phyloP scores from a whole-genome alignment of 768 basidiomycete genomes.

The Kwoniella mangroviensis region DNA sequence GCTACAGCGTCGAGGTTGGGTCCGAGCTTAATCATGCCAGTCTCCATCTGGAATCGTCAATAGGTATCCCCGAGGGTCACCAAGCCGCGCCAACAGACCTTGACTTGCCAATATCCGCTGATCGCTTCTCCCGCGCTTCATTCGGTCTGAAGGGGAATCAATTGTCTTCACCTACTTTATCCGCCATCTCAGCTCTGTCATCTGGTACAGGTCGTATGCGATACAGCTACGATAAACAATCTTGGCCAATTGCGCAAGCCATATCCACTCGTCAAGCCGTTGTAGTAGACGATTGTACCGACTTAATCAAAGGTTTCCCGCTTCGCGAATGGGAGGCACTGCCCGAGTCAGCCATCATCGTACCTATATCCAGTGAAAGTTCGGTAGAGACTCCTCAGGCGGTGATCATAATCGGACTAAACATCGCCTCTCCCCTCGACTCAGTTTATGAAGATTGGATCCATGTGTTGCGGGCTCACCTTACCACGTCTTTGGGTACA shows the following conservation, averaged over 20 bases:
- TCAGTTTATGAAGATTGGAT: conserved; percentile 37
- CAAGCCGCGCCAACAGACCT: conserved; percentile 10
- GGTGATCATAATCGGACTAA: conserved; percentile 41
- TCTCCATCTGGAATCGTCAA: conserved; percentile 18
- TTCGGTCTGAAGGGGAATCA: conserved; percentile 4
- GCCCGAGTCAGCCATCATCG: conserved; percentile 40
- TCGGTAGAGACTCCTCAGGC: conserved; percentile 24
- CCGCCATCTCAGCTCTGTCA: conserved; percentile 15
- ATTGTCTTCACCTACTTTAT: conserved; percentile 13
- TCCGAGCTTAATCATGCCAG: conserved; percentile 3
- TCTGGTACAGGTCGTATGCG: conserved; percentile 18
- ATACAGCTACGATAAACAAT: conserved; percentile 16
- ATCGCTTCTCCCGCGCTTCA: neutral
- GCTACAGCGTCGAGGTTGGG: conserved; percentile 27
- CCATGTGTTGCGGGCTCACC: conserved; percentile 25
- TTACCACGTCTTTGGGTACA: conserved; percentile 22
- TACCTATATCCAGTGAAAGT: conserved; percentile 31
- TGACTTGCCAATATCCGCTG: neutral
- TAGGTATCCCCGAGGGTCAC: conserved; percentile 31
- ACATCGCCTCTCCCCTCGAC: conserved; percentile 33
- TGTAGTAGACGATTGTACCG: conserved; percentile 34
- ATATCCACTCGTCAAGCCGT: conserved; percentile 24
- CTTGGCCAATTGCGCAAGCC: conserved; percentile 36
- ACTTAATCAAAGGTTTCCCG: conserved; percentile 30
- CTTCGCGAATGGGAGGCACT: conserved; percentile 39